Conservation (phyloP, 148 eudicot species). For the Vaccinium darrowii region DNA sequence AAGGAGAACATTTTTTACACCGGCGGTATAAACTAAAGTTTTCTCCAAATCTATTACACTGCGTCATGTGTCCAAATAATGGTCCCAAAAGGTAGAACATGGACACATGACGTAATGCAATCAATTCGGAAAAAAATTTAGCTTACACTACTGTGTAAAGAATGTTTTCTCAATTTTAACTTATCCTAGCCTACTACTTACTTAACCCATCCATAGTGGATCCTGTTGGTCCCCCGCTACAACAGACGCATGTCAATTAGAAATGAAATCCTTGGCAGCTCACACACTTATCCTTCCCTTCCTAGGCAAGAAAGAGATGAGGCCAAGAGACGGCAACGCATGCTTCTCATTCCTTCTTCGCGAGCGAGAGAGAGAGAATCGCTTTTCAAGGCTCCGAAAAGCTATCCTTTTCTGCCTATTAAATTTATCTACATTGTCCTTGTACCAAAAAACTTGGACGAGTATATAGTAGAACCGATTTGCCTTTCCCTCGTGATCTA, state of each 20-base stretch:
- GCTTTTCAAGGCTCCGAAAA: conserved; percentile 22
- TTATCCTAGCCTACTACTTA: too few species aligned
- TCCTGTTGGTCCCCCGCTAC: too few species aligned
- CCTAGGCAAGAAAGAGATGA: conserved; percentile 17
- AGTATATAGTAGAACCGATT: not conserved
- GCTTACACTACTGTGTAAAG: too few species aligned
- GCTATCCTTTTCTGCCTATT: conserved; percentile 17
- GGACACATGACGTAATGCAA: too few species aligned
- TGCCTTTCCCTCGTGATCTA: not conserved
- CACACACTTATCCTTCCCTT: conserved; percentile 31
- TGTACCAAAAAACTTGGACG: not conserved
- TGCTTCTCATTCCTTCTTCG: not conserved
- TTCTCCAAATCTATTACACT: too few species aligned
- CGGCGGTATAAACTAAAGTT: too few species aligned
- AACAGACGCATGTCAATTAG: not conserved
- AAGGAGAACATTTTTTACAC: too few species aligned
- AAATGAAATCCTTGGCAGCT: conserved; percentile 16
- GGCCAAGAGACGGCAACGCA: conserved; percentile 8
- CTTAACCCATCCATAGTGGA: too few species aligned
- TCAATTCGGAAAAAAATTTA: too few species aligned
- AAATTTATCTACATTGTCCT: not conserved
- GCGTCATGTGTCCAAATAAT: too few species aligned
- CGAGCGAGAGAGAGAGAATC: conserved; percentile 26
- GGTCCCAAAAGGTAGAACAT: too few species aligned
- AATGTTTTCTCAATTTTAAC: too few species aligned